Base-by-base conservation (phyloP, 2,329 filamentous ascomycete species). In the Hirsutella rhossiliensis region DNA sequence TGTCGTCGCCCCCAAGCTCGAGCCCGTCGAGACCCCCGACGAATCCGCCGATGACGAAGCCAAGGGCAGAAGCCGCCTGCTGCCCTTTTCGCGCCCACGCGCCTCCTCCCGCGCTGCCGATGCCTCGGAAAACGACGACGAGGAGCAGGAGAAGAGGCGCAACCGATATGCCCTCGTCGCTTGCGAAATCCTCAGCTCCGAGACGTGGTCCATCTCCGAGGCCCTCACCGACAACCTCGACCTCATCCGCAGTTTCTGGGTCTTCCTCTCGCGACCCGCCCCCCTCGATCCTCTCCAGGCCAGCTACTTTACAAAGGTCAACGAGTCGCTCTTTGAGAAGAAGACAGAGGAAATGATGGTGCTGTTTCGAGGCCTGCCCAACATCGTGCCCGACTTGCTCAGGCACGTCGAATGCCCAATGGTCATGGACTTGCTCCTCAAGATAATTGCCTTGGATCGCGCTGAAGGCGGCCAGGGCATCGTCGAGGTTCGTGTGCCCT, bases 291-390 rank as follows among this genome's bases (percentile, higher is more conserved):
- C 90, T 32, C 75, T 96, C 6, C 90, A 97, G 65, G 90, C 92
- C 17, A 89, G 89, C 57, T 98, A 98, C 62, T 98, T 98, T 61
- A 96, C 90, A 44, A 98, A 97, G 61, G 89, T 98, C 58, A 97
- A 97, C 63, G 92, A 98, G 67, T 85, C 87, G n/a, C 69, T 98
- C 18, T 83, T 98, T 45, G 92, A 97, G 62, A 94, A 92, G 67
- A 97, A 97, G 74, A 96, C 94, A 6, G 87, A 94, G 57, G 90
- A 96, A 51, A 98, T 97, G 90, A 72, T 97, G 52, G 80, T 82
- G 17, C 80, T 98, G 48, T 79, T 98, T 63, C 94, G 88, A 61
- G 82, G 80, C 2, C 67, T 95, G 41, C 84, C 92, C 30, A 78
- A 82, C 43, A 84, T 92, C 36, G 79, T 98, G 19, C 73, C 85